Base-by-base conservation (phyloP, 2,329 filamentous ascomycete species). In the Beauveria pseudobassiana region DNA sequence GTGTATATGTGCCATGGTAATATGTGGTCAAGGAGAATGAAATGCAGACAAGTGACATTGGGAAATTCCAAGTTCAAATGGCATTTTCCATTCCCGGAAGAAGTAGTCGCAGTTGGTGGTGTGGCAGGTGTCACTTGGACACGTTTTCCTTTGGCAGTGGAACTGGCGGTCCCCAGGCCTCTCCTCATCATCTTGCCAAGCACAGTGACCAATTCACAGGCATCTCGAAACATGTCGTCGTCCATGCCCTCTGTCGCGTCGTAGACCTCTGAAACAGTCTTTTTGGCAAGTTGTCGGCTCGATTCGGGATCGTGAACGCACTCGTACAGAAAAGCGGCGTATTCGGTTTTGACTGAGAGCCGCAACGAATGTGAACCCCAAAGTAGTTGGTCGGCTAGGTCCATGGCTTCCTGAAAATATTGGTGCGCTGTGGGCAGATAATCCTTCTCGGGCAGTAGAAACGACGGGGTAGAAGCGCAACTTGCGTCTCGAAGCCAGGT, bases 141-240 rank as follows among this genome's bases (percentile, higher is more conserved):
- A 18, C 58, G 58, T 40, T 60, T 60, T 10, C 58, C 58, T 16
- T 60, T 60, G 18, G 58, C 34, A 9, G 20, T 42, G 26, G 58
- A 53, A 18, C 30, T 46, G n/a, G 46, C n/a, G 14, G 58, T 73
- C 5, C 74, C 77, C 3, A 86, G 72, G 1, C 88, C 88, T 55
- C 91, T 84, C 75, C 89, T 93, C 82, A 93, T 91, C 87, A 97
- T 95, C 69, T 88, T 90, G 7, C 91, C 91, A 1, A 98, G 75
- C 0, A 95, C 87, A 1, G 89, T 88, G 9, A 98, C 93, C 14
- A 97, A 81, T 69, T 93, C 89, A 62, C 91, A 92, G 0, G 93
- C 91, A 73, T 98, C 95, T 66, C 89, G 86, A 71, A 97, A 99
- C 79, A 95, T 96, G 67, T 96, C 91, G 69, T 98, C 93, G 63